Evolutionary conservation across 768 basidiomycete genomes (phyloP), one percentile per base, ranked within the genome.

Genomic region (Brasilioporus rufonigricans): DNA sequence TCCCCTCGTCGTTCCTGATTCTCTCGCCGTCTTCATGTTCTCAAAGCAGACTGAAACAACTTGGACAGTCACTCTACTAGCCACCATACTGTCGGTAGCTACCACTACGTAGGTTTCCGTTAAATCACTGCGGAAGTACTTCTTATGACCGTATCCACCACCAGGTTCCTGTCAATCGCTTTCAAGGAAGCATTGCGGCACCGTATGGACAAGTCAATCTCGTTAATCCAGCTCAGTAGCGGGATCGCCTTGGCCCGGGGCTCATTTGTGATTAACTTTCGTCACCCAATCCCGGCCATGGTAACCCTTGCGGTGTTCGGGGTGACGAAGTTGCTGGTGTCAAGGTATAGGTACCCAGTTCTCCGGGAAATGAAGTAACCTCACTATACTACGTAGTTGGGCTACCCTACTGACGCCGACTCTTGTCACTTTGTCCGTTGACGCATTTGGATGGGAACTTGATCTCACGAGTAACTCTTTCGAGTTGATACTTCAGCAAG

Each of bases 311-410:
- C 33, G 11, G 14, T 65, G 26, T 60, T 52, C n/a, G 58, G 44
- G 4, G 14, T 57, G 31, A 52, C 55, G 5, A 55, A 24, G n/a
- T 38, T 64, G 19, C n/a, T 65, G 21, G 56, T 53, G 5, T 59
- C n/a, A n/a, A n/a, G n/a, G n/a, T n/a, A n/a, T n/a, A n/a, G n/a
- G n/a, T n/a, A n/a, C n/a, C n/a, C n/a, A 16, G 1, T 33, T 38
- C 18, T 4, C 18, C 36, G 3, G 4, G 36, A 38, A 38, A n/a
- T 38, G 5, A 1, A 38, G 18, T 38, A 16, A 16, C 18, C 36
- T 38, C 16, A 38, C 36, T 4, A 38, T 1, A 8, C 16, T 6
- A n/a, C 16, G 16, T 16, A 38, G 36, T 16, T 38, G 36, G 36
- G 18, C 13, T 16, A 16, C 36, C 11, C 18, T 38, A 16, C 18